Conservation (phyloP, 1,284 basidiomycete species). For the Tausonia pullulans region DNA sequence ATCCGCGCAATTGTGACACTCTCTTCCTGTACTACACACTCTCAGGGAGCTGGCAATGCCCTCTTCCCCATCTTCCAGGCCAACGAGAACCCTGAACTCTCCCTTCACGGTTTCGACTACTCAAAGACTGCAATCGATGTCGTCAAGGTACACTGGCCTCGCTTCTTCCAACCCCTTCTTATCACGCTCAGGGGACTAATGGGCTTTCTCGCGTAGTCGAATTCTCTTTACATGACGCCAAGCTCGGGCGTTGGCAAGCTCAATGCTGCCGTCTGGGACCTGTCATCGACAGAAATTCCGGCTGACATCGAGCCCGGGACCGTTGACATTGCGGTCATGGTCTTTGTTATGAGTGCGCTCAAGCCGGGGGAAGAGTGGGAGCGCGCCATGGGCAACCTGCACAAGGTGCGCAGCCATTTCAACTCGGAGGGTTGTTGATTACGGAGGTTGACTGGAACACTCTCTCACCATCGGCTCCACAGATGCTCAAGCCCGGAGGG, state of each 20-base stretch:
- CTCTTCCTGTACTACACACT: conserved; percentile 11
- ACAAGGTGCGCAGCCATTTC: conserved; percentile 42
- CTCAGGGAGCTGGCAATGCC: conserved; percentile 77
- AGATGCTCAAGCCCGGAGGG: conserved; percentile 86
- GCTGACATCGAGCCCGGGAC: conserved; percentile 49
- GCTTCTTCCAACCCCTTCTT: not conserved
- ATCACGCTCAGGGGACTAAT: not conserved
- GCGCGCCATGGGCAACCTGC: conserved; percentile 71
- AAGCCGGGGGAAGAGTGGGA: conserved; percentile 81
- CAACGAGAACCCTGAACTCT: conserved; percentile 70
- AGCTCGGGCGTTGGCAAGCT: conserved; percentile 54
- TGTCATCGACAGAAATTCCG: conserved; percentile 59
- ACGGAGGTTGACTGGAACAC: not conserved
- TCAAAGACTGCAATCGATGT: conserved; percentile 77
- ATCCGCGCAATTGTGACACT: not conserved
- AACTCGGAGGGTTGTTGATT: not conserved
- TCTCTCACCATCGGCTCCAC: not conserved
- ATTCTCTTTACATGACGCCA: conserved; percentile 54
- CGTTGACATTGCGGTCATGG: conserved; percentile 80
- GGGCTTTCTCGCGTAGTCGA: conserved; percentile 22
- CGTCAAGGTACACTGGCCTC: conserved; percentile 51
- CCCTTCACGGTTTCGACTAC: conserved; percentile 75
- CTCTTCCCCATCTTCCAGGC: conserved; percentile 75
- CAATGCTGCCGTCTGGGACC: conserved; percentile 79
- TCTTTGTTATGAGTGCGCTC: conserved; percentile 89